Evolutionary conservation across 345 rosid species (phyloP).

Genomic region (Eucalyptus curtisii): DNA sequence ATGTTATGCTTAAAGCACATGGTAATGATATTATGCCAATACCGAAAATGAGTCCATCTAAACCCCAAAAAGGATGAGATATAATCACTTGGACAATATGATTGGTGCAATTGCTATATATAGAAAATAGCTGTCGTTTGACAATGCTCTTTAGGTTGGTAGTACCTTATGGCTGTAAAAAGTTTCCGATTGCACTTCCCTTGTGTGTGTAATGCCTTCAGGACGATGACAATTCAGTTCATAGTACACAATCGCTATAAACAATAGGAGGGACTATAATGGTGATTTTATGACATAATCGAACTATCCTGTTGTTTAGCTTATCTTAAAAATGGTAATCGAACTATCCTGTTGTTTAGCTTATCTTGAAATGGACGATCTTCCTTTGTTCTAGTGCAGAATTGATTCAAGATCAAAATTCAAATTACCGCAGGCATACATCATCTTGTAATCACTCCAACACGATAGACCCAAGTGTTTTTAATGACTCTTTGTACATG

Average conservation of each 20-base stretch:
- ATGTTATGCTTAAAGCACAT: background rate
- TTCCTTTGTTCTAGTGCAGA: background rate
- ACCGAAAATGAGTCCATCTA: background rate
- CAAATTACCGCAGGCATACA: fast-evolving
- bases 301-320: background rate
- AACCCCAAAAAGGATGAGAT: background rate
- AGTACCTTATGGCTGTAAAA: background rate
- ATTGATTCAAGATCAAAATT: background rate
- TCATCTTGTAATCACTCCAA: background rate
- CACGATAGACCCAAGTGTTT: too few species aligned
- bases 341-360: background rate
- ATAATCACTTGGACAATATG: background rate
- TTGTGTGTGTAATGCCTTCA: background rate
- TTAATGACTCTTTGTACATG: fast-evolving
- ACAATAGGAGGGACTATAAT: too few species aligned
- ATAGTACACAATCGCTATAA: too few species aligned
- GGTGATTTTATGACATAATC: background rate
- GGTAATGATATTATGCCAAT: fast-evolving
- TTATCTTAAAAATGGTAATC: too few species aligned
- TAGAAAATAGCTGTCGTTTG: too few species aligned
- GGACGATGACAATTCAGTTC: background rate
- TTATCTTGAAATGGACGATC: background rate
- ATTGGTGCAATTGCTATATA: background rate
- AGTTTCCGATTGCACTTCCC: background rate
- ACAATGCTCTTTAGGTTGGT: background rate